Base-by-base conservation (phyloP, 768 basidiomycete genomes). In the Tremella fuciformis region DNA sequence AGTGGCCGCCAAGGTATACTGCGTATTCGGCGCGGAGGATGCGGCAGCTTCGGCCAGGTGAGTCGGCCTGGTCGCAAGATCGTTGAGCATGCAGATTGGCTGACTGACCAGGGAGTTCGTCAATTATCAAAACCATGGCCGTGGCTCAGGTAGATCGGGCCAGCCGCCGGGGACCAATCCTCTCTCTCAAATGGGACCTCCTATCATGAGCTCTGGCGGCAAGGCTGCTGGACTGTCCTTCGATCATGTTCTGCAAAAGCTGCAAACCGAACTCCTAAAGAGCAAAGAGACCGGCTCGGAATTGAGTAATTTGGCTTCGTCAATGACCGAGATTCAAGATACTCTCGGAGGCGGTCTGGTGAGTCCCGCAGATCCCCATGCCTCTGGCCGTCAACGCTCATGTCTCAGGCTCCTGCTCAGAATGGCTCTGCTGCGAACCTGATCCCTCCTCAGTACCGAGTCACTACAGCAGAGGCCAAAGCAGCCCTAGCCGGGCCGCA, bases 211-310 rank as follows among this genome's bases (percentile, higher is more conserved):
- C 50, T 51, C 67, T 6, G 77, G 88, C 16, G 91, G 90, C 78
- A 87, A 86, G 67, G 62, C 67, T 19, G 67, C 62, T 58, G 90
- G 91, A 0, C 80, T 96, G 21, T 88, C 86, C 8, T 94, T 98
- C 72, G 93, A 97, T 68, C 89, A 92, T 67, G 91, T 97, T 53
- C 79, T 97, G 46, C 88, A 82, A 56, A 84, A 89, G 37, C 80
- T 98, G 1, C 93, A 97, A 77, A 85, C 86, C 63, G 93, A 98
- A 74, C 84, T 98, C n/a, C 87, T 88, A 78, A 96, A 94, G 79
- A 91, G 89, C 69, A 84, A 90, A 16, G 94, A 98, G 72, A 96
- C 93, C 0, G 89, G 90, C 13, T 81, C 86, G 0, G 93, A 98
- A 71, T 80, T 99, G 2, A 84, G 86, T 61, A 83, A 83, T 0